Conservation (phyloP, 345 rosid species). For the Lagerstroemia speciosa region DNA sequence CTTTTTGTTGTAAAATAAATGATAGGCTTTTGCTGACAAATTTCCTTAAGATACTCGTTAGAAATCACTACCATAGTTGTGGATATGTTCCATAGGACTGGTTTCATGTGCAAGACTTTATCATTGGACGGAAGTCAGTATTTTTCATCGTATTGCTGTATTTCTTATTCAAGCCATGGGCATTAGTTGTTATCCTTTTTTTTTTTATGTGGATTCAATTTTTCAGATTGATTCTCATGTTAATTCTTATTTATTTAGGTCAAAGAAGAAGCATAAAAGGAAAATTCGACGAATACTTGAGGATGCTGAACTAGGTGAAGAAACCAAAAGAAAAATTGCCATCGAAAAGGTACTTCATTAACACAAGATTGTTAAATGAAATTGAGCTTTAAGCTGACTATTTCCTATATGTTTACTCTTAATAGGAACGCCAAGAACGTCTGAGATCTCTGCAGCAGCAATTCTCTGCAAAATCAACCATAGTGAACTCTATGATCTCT, state of each 20-base stretch:
- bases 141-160: background rate
- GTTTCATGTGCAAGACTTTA: background rate
- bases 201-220: conserved; percentile 10
- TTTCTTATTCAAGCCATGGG: background rate
- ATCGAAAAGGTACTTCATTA: conserved; percentile 66
- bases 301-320: conserved; percentile 97
- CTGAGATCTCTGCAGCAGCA: conserved; percentile 70
- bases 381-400: conserved; percentile 14
- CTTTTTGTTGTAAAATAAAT: background rate
- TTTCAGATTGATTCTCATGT: conserved; percentile 15
- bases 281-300: conserved; percentile 89
- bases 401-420: conserved; percentile 14
- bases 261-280: conserved; percentile 69
- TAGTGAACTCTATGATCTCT: conserved; percentile 33
- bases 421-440: conserved; percentile 95
- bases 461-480: conserved; percentile 58
- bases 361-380: conserved; percentile 9
- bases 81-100: background rate
- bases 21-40: background rate
- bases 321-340: conserved; percentile 93
- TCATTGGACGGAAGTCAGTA: background rate
- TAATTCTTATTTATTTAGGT: conserved; percentile 26
- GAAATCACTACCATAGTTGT: background rate
- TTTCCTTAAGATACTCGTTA: background rate
- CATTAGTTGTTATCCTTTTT: background rate